phyloP scores from a whole-genome alignment of 768 basidiomycete genomes.

The Dioszegia crocea region DNA sequence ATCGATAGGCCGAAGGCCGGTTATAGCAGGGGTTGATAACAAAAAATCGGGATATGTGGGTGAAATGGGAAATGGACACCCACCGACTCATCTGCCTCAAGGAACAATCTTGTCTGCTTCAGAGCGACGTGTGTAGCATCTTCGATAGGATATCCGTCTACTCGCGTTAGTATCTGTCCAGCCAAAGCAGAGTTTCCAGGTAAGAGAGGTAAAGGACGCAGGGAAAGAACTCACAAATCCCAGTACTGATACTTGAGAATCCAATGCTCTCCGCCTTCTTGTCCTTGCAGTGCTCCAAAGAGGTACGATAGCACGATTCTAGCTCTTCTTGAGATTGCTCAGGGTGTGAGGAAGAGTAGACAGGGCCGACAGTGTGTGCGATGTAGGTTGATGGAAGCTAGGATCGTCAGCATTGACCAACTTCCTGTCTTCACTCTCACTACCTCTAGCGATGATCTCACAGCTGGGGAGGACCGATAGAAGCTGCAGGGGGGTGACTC shows the following conservation, averaged over 20 bases:
- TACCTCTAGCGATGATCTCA: too few relatives aligned
- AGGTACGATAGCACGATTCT: slow-evolving; percentile 44
- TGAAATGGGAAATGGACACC: slow-evolving; percentile 5
- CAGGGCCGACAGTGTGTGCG: slow-evolving; percentile 51
- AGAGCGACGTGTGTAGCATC: slow-evolving; percentile 49
- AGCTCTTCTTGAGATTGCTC: slow-evolving; percentile 29
- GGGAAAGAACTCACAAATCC: slow-evolving; percentile 38
- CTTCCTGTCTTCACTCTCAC: background rate
- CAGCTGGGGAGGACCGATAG: too few relatives aligned
- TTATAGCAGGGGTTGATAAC: too few relatives aligned
- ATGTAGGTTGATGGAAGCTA: slow-evolving; percentile 47
- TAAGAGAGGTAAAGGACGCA: background rate
- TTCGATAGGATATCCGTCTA: slow-evolving; percentile 50
- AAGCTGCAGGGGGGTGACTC: background rate
- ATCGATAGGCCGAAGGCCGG: too few relatives aligned
- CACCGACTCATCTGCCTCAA: slow-evolving; percentile 30
- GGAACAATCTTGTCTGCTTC: slow-evolving; percentile 30
- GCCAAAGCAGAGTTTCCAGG: background rate
- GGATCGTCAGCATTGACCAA: background rate
- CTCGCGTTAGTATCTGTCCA: background rate
- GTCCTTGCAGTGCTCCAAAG: slow-evolving; percentile 31
- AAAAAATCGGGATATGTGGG: too few relatives aligned
- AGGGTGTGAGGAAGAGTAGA: slow-evolving; percentile 34
- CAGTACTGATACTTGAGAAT: slow-evolving; percentile 49
- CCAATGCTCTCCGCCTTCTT: slow-evolving; percentile 43